Base-by-base conservation (phyloP, 2,329 filamentous ascomycete genomes). In the Trichophyton equinum region DNA sequence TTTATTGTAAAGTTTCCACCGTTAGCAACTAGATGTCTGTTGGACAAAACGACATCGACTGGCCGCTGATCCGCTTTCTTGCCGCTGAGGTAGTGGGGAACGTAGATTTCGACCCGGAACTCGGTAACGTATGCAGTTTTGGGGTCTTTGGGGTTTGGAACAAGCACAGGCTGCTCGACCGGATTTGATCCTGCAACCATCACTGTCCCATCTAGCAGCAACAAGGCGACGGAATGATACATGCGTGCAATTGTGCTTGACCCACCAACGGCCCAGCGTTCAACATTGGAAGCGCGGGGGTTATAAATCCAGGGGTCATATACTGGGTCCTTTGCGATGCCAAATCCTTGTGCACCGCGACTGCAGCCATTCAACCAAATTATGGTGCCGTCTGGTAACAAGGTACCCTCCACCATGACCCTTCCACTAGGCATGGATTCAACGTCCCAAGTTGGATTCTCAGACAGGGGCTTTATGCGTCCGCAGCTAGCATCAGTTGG, bases 101-200 rank as follows among this genome's bases (percentile, higher is more conserved):
- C 81, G 68, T 82, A 85, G 60, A 79, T 80, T 68, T 85, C 83
- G 49, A 84, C 81, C 40, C 82, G 78, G 73, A 83, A 85, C 63
- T 85, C 82, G 1, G 82, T 85, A 18, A 78, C 74, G 68, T 75
- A 85, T 51, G 72, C 69, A 60, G 66, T 66, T 22, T 59, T 67
- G 8, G 78, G 79, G 61, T 79, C 70, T 59, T 75, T 66, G 0
- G 74, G 70, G 59, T 75, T 71, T 7, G 79, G 65, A 13, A 71
- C 67, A 9, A 82, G 75, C 38, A 81, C 70, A 15, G 81, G 82
- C 75, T 80, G 78, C 66, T 85, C 77, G 30, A 83, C 79, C 1
- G 83, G 83, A 68, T 85, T 84, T 59, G 80, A 83, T 36, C 83
- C 82, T 22, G 82, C 77, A 60, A 85, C 73, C 69, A 85, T 75